A percentile compares a stretch with the other conserved stretches of the same genome.
These are phyloP conservation scores for Quercus engelmannii DNA, from an alignment of 306 rosid genomes.

Conservation along the genomic window DNA sequence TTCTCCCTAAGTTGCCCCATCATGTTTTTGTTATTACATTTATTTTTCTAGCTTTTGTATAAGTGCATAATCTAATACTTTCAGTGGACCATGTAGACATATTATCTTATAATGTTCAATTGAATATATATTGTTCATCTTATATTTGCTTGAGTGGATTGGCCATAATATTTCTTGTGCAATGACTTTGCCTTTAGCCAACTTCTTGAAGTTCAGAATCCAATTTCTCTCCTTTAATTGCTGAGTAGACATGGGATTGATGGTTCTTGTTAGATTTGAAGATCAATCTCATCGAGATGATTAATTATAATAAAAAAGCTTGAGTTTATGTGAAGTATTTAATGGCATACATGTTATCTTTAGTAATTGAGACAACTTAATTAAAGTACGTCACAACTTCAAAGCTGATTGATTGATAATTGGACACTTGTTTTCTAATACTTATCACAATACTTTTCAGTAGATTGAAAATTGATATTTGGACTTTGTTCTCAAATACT, in stretches of 20 bases:
- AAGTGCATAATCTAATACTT: neutral
- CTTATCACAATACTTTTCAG: neutral
- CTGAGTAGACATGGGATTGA: neutral
- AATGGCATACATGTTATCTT: neutral
- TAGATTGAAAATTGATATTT: neutral
- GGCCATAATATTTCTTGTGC: neutral
- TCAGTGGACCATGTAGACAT: neutral
- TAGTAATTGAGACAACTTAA: neutral
- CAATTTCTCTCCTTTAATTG: neutral
- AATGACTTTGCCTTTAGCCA: neutral
- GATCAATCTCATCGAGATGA: neutral
- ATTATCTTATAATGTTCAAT: neutral
- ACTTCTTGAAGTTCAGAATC: neutral
- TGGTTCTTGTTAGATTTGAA: neutral
- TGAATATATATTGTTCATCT: neutral
- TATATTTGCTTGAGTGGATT: neutral
- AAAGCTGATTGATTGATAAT: neutral
- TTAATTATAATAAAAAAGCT: neutral
- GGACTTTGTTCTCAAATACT: too few species aligned
- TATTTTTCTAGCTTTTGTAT: neutral
- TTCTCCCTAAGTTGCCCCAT: neutral
- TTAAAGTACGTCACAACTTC: neutral
- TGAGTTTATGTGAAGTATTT: neutral
- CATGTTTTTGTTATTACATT: neutral
- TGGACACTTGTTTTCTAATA: neutral